These are phyloP conservation scores for Ophiocordyceps camponoti-rufipedis DNA, from an alignment of 2,329 filamentous ascomycete species.

Conservation along the genomic window DNA sequence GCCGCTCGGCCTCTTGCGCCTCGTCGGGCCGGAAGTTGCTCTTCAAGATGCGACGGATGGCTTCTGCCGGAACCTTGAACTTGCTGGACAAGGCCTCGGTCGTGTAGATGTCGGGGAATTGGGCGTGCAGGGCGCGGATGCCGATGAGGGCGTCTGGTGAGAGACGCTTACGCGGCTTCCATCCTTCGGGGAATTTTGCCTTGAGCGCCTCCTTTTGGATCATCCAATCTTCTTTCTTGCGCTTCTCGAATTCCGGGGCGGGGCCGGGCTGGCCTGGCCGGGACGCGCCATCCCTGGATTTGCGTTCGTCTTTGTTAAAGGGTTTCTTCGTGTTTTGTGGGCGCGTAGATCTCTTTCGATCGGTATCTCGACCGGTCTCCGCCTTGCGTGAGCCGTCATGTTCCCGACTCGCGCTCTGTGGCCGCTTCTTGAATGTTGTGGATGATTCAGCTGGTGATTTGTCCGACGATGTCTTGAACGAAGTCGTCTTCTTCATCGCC, in stretches of 20 bases:
- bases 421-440: too few relatives aligned
- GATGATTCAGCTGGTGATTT: too few relatives aligned
- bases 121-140: constrained; percentile 63
- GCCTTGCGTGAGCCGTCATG: not conserved
- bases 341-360: not conserved
- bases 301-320: not conserved
- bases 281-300: not conserved
- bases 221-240: not conserved
- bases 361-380: not conserved
- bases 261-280: too few relatives aligned
- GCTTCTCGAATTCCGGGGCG: not conserved
- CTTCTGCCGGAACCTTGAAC: constrained; percentile 78
- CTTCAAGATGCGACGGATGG: constrained; percentile 70
- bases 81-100: constrained; percentile 54
- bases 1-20: constrained; percentile 38
- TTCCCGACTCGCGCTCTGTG: too few relatives aligned
- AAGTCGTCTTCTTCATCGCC: too few relatives aligned
- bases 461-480: too few relatives aligned
- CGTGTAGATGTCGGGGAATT: constrained; percentile 61
- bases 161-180: constrained; percentile 68
- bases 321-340: not conserved
- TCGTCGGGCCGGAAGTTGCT: constrained; percentile 52
- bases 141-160: constrained; percentile 87
- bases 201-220: constrained; percentile 30
- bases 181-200: constrained; percentile 64